Conservation (phyloP, 2,329 filamentous ascomycete genomes). For the Paradendryphiella salina region DNA sequence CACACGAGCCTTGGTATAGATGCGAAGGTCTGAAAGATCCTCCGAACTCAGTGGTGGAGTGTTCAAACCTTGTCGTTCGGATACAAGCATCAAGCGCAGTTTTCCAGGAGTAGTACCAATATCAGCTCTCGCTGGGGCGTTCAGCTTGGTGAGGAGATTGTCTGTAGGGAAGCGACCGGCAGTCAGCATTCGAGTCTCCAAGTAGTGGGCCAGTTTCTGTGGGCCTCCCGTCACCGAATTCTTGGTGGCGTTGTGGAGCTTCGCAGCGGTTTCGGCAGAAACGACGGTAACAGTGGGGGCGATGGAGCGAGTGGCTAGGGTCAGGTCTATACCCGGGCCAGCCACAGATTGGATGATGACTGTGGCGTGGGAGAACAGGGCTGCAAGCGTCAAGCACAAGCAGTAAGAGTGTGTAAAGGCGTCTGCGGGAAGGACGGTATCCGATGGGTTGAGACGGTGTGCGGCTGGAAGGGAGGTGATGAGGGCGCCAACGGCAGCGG, state of each 20-base stretch:
- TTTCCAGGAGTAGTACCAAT: slow-evolving; percentile 69
- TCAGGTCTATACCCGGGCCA: slow-evolving; percentile 70
- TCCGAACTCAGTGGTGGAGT: slow-evolving; percentile 67
- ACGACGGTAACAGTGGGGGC: slow-evolving; percentile 82
- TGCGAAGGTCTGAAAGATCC: slow-evolving; percentile 76
- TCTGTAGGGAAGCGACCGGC: slow-evolving; percentile 74
- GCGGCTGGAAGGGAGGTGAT: slow-evolving; percentile 73
- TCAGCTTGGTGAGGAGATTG: slow-evolving; percentile 64
- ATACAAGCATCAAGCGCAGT: slow-evolving; percentile 78
- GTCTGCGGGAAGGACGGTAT: slow-evolving; percentile 84
- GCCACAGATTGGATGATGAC: slow-evolving; percentile 88
- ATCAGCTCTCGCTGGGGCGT: slow-evolving; percentile 61
- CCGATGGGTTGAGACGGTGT: slow-evolving; percentile 72
- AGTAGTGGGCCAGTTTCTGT: slow-evolving; percentile 69
- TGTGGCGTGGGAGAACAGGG: slow-evolving; percentile 81
- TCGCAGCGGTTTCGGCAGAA: slow-evolving; percentile 71
- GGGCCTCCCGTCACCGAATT: slow-evolving; percentile 64
- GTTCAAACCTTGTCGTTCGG: slow-evolving; percentile 68
- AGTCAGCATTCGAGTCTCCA: slow-evolving; percentile 71
- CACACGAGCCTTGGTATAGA: slow-evolving; percentile 77
- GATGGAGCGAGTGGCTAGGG: slow-evolving; percentile 71
- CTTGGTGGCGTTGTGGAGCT: slow-evolving; percentile 66
- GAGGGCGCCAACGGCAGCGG: slow-evolving; percentile 80
- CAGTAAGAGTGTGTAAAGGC: slow-evolving; percentile 78
- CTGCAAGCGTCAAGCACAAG: slow-evolving; percentile 76